A percentile compares a stretch with the other conserved stretches of the same genome.
Conservation (phyloP, 2,329 filamentous ascomycete species). For the Fonsecaea erecta region DNA sequence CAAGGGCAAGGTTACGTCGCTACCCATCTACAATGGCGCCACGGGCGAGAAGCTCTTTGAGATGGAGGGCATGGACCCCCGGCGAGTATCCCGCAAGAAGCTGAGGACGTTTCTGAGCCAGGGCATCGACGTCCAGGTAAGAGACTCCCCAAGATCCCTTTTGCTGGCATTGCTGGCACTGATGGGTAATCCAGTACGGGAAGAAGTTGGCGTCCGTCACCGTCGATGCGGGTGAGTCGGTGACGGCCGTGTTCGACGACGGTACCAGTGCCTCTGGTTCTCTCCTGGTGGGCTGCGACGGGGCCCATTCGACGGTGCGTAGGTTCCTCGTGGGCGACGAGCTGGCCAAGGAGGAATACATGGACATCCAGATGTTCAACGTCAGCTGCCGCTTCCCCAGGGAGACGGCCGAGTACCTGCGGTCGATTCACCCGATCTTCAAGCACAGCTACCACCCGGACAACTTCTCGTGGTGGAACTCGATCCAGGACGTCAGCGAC, state of each 20-base stretch:
- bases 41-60: constrained; percentile 27
- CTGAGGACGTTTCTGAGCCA: constrained; percentile 17
- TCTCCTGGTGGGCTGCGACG: constrained; percentile 32
- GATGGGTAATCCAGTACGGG: constrained; percentile 8
- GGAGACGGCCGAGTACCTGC: constrained; percentile 30
- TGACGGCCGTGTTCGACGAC: constrained; percentile 23
- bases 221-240: neutral
- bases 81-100: constrained; percentile 21
- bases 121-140: constrained; percentile 19
- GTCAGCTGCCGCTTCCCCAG: constrained; percentile 11
- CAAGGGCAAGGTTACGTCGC: neutral
- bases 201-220: constrained; percentile 9
- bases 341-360: constrained; percentile 3
- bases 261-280: constrained; percentile 21
- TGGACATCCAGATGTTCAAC: constrained; percentile 25
- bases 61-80: constrained; percentile 12
- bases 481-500: constrained; percentile 23
- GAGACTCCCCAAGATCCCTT: neutral
- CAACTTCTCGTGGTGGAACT: constrained; percentile 5
- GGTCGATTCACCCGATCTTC: constrained; percentile 29
- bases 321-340: constrained; percentile 15
- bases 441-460: constrained; percentile 24
- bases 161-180: neutral
- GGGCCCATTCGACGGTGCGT: constrained; percentile 25
- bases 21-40: constrained; percentile 23